phyloP scores from a whole-genome alignment of 1,284 basidiomycete genomes.

The Sporisorium iseilematis-ciliati region DNA sequence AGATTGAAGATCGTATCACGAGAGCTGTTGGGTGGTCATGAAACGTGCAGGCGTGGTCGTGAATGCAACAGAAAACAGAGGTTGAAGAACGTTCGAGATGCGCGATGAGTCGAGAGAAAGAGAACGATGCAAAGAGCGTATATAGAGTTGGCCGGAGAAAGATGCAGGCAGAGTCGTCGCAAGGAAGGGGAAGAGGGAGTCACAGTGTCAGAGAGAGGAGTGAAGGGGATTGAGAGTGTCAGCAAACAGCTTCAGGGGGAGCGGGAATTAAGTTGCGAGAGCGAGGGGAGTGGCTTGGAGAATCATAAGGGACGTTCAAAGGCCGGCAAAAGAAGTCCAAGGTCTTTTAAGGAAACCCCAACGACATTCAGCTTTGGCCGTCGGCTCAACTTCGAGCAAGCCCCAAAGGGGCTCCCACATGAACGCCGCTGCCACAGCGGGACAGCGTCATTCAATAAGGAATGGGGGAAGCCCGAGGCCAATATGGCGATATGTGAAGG shows the following conservation, averaged over 20 bases:
- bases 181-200: neutral
- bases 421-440: constrained; percentile 6
- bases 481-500: neutral
- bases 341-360: constrained; percentile 26
- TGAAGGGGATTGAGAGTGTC: constrained; percentile 13
- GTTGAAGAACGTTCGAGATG: constrained; percentile 7
- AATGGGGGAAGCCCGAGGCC: neutral
- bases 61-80: neutral
- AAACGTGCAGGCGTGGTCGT: constrained; percentile 1
- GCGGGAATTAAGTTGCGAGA: constrained; percentile 3
- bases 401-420: neutral
- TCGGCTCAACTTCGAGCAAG: constrained; percentile 9
- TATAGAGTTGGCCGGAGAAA: constrained; percentile 8
- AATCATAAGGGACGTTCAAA: constrained; percentile 12
- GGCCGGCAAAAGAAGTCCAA: neutral
- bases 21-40: constrained; percentile 27
- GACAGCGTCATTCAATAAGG: neutral
- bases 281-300: constrained; percentile 33
- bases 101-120: neutral
- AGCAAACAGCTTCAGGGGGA: constrained; percentile 14
- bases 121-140: constrained; percentile 22
- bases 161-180: neutral
- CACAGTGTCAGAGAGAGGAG: constrained; percentile 6
- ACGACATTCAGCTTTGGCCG: constrained; percentile 5
- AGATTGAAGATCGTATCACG: constrained; percentile 1